Percentiles rank a stretch among this genome's conserved stretches.
Conservation (phyloP, 306 rosid genomes). For the Cucumis cinereus region DNA sequence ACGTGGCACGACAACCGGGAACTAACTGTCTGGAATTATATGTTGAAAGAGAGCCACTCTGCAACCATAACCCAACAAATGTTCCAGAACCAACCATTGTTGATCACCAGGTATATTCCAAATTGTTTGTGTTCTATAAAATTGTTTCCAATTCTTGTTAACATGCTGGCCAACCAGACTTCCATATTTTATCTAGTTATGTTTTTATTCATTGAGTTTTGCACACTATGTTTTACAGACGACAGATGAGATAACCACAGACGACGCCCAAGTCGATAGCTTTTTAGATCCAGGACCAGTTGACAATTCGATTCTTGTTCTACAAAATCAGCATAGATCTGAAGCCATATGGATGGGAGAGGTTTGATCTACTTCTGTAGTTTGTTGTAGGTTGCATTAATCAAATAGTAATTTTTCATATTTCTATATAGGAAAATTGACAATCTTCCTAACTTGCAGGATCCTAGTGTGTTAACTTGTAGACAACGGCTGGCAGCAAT, state of each 20-base stretch:
- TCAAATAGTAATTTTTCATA: not conserved
- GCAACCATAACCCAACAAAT: conserved; percentile 4
- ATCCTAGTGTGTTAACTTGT: conserved; percentile 13
- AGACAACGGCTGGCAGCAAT: conserved; percentile 16
- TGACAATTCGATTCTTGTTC: conserved; percentile 10
- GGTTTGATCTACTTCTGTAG: not conserved
- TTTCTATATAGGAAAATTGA: not conserved
- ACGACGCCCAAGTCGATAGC: conserved; percentile 9
- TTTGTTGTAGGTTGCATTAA: not conserved
- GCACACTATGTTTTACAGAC: not conserved
- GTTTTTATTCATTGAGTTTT: not conserved
- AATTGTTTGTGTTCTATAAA: not conserved
- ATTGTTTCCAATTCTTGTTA: not conserved
- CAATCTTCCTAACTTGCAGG: not conserved
- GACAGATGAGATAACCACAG: not conserved
- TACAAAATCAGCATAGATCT: conserved; percentile 15
- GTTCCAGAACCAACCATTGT: not conserved
- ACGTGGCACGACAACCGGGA: conserved; percentile 15
- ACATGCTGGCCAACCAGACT: not conserved
- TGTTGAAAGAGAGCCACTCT: conserved; percentile 6
- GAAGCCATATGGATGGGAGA: conserved; percentile 16
- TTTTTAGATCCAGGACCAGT: conserved; percentile 16
- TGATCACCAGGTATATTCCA: conserved; percentile 8
- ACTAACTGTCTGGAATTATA: conserved; percentile 16
- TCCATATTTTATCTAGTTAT: not conserved